Evolutionary conservation across 768 basidiomycete genomes (phyloP).

Genomic region (Chalciporus pseudorubinellus): DNA sequence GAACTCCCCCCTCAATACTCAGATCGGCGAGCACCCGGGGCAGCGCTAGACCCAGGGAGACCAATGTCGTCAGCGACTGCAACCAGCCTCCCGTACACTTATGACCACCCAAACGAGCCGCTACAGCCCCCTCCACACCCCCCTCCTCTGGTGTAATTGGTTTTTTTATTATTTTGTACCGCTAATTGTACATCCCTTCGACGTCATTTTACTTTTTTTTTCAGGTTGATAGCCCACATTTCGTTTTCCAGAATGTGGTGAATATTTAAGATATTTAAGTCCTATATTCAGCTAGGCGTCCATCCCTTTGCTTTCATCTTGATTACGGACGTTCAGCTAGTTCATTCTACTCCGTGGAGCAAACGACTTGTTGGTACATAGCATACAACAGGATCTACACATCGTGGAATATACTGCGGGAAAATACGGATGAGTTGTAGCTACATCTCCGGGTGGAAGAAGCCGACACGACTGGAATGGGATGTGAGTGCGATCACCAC

Average conservation of each 20-base stretch:
- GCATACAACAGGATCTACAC: background rate
- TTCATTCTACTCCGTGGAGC: background rate
- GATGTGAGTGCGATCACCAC: conserved; percentile 16
- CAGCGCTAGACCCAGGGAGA: conserved; percentile 4
- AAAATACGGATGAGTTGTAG: conserved; percentile 1
- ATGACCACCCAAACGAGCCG: conserved; percentile 8
- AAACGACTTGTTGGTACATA: background rate
- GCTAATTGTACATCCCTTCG: background rate
- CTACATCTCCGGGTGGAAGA: conserved; percentile 5
- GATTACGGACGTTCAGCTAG: background rate
- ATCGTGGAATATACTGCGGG: background rate
- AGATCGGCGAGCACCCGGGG: conserved; percentile 40
- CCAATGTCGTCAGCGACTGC: conserved; percentile 11
- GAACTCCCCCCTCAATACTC: conserved; percentile 78
- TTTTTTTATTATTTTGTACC: background rate
- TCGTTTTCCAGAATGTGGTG: background rate
- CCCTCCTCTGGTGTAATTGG: conserved; percentile 12
- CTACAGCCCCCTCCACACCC: conserved; percentile 3
- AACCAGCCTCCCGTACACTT: conserved; percentile 11
- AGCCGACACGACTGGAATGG: conserved; percentile 6
- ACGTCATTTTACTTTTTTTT: background rate
- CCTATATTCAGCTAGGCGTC: background rate
- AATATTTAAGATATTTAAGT: conserved; percentile 8
- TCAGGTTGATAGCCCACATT: background rate
- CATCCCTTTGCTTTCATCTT: conserved; percentile 9